A percentile compares a stretch with the other conserved stretches of the same genome.
Conservation (phyloP, 169 alveolate species). For the Plasmodium sp. region DNA sequence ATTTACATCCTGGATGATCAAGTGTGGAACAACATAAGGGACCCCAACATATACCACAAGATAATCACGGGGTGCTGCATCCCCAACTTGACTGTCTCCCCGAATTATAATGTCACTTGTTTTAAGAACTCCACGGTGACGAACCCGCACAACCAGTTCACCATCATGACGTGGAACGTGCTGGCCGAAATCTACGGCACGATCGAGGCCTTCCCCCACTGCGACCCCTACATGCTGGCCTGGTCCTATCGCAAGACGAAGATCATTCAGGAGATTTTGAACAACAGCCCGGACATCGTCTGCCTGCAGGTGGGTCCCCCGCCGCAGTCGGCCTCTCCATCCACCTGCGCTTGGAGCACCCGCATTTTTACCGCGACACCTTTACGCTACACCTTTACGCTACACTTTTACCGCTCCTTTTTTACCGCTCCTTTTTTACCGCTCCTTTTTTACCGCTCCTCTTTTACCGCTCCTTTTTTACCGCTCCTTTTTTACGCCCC, state of each 20-base stretch:
- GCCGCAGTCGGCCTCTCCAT: not conserved
- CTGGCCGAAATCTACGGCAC: conserved; percentile 88
- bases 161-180: conserved; percentile 83
- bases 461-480: too few relatives aligned
- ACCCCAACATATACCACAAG: conserved; percentile 76
- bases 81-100: conserved; percentile 73
- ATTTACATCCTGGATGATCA: conserved; percentile 54
- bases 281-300: conserved; percentile 83
- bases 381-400: too few relatives aligned
- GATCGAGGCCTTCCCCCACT: conserved; percentile 85
- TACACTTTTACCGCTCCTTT: too few relatives aligned
- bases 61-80: conserved; percentile 82
- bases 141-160: conserved; percentile 72
- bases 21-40: conserved; percentile 70
- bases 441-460: too few relatives aligned
- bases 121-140: conserved; percentile 8
- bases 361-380: not conserved
- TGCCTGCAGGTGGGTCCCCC: conserved; percentile 77
- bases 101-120: conserved; percentile 53
- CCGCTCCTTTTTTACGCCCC: not conserved
- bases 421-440: too few relatives aligned
- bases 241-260: conserved; percentile 87
- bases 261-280: conserved; percentile 83
- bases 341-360: not conserved
- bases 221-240: conserved; percentile 86